phyloP scores from a whole-genome alignment of 179 eudicot genomes.

The Beta lomatogona region DNA sequence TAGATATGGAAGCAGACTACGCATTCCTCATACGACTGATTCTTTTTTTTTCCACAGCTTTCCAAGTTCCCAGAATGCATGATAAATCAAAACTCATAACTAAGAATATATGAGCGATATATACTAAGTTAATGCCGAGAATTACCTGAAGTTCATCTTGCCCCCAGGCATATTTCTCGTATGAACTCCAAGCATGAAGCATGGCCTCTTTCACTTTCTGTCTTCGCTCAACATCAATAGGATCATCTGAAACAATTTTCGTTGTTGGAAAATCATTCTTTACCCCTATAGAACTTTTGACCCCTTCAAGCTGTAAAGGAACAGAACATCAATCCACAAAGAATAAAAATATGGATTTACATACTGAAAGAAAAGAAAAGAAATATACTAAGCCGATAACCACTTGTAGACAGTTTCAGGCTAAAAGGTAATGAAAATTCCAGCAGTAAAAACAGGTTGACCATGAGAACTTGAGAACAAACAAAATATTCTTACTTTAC shows the following conservation, averaged over 20 bases:
- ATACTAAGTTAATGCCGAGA: neutral
- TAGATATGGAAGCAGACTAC: neutral
- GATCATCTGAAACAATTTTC: constrained; percentile 52
- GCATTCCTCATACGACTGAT: neutral
- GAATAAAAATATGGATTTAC: neutral
- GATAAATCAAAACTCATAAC: neutral
- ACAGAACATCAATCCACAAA: constrained; percentile 1
- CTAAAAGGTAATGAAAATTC: neutral
- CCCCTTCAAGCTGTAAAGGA: constrained; percentile 65
- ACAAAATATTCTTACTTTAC: neutral
- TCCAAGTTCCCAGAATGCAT: neutral
- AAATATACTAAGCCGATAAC: neutral
- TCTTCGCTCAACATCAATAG: constrained; percentile 64
- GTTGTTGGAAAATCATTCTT: constrained; percentile 27
- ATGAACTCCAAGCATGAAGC: constrained; percentile 98
- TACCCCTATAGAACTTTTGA: constrained; percentile 40
- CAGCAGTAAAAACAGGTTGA: neutral
- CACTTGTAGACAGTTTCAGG: neutral
- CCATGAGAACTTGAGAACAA: neutral
- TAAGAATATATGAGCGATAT: neutral
- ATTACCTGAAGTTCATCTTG: constrained; percentile 97
- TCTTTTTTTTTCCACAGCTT: neutral
- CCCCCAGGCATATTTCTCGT: constrained; percentile 99
- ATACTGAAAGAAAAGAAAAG: neutral
- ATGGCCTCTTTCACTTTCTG: constrained; percentile 95